Evolutionary conservation across 768 basidiomycete species (phyloP), one percentile per base, ranked within the genome.

Genomic region (Xerocomellus amylosporus): DNA sequence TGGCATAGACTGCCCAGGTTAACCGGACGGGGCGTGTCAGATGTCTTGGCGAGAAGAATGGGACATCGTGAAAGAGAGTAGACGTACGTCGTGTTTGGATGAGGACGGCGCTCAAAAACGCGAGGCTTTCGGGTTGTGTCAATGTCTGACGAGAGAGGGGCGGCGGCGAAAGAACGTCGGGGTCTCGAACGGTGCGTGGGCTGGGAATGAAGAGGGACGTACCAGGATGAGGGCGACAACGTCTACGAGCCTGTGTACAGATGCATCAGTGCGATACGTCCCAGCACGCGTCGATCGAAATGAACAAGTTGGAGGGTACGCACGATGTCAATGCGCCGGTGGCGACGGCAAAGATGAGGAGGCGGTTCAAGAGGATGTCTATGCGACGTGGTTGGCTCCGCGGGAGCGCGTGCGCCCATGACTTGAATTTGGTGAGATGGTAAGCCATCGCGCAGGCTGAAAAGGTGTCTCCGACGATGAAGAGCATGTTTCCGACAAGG

Each of bases 61-160:
- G 8, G 17, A 15, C 7, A 38, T 15, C n/a, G 17, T 8, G 17
- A 38, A 8, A 19, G 37, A 19, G n/a, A 13, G 33, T 33, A 17
- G 30, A 67, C 67, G 46, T 51, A 70, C 67, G 58, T 28, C 62
- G 64, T 17, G 64, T 58, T 53, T 69, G 67, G 24, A 69, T 9
- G 46, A 69, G 55, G 28, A 69, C 30, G 14, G 58, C 31, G 39
- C 65, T 58, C 22, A 59, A 4, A 45, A 65, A 69, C 0, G 61
- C 54, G 9, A 65, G 52, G 20, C 58, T 54, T 15, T 49, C 39
- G 0, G 68, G 65, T 51, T 61, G 42, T 8, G 58, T n/a, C 8
- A 69, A 12, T 0, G 60, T 65, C 67, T 69, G 41, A 2, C 9
- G n/a, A n/a, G 2, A 22, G 9, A 9, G 15, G 20, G 6, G 7